A percentile compares a stretch with the other conserved stretches of the same genome.
These are phyloP conservation scores for Salix exigua DNA, from an alignment of 345 rosid species.

Conservation along the genomic window DNA sequence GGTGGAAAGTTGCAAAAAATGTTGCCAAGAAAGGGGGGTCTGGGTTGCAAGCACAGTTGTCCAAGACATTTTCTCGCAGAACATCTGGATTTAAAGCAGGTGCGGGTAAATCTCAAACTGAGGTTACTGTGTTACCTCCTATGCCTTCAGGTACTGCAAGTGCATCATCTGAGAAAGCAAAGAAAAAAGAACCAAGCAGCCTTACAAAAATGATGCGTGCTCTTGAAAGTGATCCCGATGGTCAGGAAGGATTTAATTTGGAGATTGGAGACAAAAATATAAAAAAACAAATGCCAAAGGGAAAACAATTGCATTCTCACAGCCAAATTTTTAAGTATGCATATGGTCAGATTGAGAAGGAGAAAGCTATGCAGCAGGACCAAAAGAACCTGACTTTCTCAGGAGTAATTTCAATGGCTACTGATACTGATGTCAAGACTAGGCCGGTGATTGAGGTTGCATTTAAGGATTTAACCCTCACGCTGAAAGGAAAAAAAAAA, in stretches of 20 bases:
- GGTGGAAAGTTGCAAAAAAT: constrained; percentile 72
- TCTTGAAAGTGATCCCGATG: constrained; percentile 54
- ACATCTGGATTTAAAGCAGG: constrained; percentile 33
- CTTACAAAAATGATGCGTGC: constrained; percentile 62
- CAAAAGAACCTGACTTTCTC: constrained; percentile 73
- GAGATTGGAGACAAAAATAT: constrained; percentile 51
- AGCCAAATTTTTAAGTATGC: constrained; percentile 91
- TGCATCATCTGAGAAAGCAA: constrained; percentile 36
- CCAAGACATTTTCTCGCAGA: constrained; percentile 67
- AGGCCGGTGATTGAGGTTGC: constrained; percentile 77
- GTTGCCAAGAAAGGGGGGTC: constrained; percentile 48
- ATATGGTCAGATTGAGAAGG: constrained; percentile 87
- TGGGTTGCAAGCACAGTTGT: constrained; percentile 58
- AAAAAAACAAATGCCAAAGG: constrained; percentile 68
- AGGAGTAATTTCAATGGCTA: constrained; percentile 81
- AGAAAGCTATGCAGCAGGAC: constrained; percentile 71
- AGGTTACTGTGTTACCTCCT: constrained; percentile 16
- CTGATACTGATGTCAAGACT: constrained; percentile 48
- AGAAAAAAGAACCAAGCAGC: constrained; percentile 46
- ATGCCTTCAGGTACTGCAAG: constrained; percentile 11
- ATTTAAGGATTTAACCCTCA: constrained; percentile 76
- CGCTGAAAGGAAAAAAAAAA: constrained; percentile 66
- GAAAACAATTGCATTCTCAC: constrained; percentile 61
- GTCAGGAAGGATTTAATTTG: constrained; percentile 51
- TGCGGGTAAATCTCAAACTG: constrained; percentile 20